These are phyloP conservation scores for Phytophthora foliorum DNA, from an alignment of 352 stramenopile species.

Conservation along the genomic window DNA sequence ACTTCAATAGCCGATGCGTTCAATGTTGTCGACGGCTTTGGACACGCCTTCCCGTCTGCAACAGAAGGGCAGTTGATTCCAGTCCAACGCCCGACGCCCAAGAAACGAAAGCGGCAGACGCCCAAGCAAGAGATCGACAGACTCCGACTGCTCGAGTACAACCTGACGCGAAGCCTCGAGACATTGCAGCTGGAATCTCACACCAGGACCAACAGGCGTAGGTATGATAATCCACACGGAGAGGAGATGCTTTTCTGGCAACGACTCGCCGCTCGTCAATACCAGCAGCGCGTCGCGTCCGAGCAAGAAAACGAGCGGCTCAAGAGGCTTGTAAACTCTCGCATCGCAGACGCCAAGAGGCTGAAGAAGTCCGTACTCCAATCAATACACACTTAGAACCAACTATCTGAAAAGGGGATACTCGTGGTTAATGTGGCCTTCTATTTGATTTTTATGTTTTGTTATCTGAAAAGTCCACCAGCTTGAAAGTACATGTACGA, in stretches of 20 bases:
- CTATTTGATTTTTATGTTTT: too few species aligned
- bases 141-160: constrained; percentile 13
- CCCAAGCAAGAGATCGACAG: constrained; percentile 24
- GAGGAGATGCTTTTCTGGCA: neutral
- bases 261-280: constrained; percentile 3
- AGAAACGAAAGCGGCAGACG: constrained; percentile 8
- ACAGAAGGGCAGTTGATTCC: neutral
- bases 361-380: constrained; percentile 3
- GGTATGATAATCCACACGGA: too few species aligned
- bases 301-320: constrained; percentile 18
- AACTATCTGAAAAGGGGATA: too few species aligned
- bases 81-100: neutral
- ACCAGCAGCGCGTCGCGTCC: constrained; percentile 11
- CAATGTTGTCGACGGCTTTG: neutral
- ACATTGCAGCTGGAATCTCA: constrained; percentile 2
- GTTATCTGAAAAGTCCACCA: too few species aligned
- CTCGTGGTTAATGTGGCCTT: too few species aligned
- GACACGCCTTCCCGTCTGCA: neutral
- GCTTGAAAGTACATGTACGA: too few species aligned
- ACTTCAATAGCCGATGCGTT: neutral
- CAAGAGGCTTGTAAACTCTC: constrained; percentile 2
- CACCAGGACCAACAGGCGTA: neutral
- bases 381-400: neutral
- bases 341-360: constrained; percentile 11
- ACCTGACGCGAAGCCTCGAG: constrained; percentile 7